phyloP scores from a whole-genome alignment of 164 flowering plant species.

The Kalanchoe fedtschenkoi region DNA sequence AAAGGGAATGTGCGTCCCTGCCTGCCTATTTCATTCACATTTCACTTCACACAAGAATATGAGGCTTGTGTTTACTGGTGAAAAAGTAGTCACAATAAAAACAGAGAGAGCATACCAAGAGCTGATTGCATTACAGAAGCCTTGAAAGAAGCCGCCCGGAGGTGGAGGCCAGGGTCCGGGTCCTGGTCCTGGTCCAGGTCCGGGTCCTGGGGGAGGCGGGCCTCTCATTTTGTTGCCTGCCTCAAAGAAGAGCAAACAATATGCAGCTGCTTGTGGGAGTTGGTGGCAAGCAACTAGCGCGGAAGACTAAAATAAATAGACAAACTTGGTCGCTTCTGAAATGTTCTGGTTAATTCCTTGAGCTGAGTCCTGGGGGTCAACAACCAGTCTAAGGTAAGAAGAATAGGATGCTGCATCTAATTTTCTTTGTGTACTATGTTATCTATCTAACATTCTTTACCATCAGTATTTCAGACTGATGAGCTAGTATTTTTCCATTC shows the following conservation, averaged over 20 bases:
- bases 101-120: constrained; percentile 16
- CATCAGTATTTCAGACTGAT: too few relatives aligned
- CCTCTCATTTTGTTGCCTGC: constrained; percentile 3
- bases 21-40: background rate
- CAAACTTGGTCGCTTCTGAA: background rate
- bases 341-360: background rate
- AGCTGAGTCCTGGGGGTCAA: too few relatives aligned
- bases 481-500: too few relatives aligned
- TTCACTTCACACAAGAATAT: background rate
- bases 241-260: background rate
- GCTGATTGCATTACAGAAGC: constrained; percentile 10
- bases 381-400: background rate
- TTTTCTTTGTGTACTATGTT: background rate
- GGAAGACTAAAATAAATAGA: background rate
- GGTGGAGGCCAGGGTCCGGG: constrained; percentile 9
- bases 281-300: background rate
- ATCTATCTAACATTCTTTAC: background rate
- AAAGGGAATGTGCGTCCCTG: too few relatives aligned
- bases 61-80: background rate
- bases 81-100: too few relatives aligned
- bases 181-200: constrained; percentile 3
- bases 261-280: background rate
- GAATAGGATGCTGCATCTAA: background rate
- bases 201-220: constrained; percentile 5
- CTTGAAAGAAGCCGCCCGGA: constrained; percentile 7